These are phyloP conservation scores for Linum usitatissimum DNA, from an alignment of 345 rosid species.

Conservation along the genomic window DNA sequence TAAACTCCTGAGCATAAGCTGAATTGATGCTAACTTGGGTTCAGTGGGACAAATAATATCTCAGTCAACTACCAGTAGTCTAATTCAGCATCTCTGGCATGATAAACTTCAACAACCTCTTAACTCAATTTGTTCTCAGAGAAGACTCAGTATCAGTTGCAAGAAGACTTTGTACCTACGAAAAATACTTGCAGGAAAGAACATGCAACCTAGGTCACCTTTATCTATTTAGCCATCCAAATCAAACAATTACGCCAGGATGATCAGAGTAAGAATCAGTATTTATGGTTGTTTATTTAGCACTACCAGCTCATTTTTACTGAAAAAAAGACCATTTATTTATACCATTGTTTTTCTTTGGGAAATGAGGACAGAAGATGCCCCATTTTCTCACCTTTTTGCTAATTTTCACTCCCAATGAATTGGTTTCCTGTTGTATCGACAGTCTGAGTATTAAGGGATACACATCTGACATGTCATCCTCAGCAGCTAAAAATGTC, in stretches of 20 bases:
- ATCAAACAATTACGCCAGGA: too few species aligned
- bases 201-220: too few species aligned
- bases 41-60: background rate
- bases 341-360: background rate
- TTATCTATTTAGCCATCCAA: too few species aligned
- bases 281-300: background rate
- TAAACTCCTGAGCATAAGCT: background rate
- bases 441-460: constrained; percentile 84
- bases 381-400: constrained; percentile 47
- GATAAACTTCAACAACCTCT: too few species aligned
- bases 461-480: constrained; percentile 89
- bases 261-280: background rate
- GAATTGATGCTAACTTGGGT: background rate
- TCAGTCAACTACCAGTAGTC: too few species aligned
- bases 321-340: background rate
- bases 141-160: too few species aligned
- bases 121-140: too few species aligned
- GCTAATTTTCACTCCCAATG: constrained; percentile 73
- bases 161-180: too few species aligned
- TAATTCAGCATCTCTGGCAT: too few species aligned
- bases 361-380: constrained; percentile 8
- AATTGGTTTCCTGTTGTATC: constrained; percentile 47
- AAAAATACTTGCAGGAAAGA: too few species aligned
- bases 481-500: constrained; percentile 68
- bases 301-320: background rate